Base-by-base conservation (phyloP, 257 asterid species). In the Avicennia marina region DNA sequence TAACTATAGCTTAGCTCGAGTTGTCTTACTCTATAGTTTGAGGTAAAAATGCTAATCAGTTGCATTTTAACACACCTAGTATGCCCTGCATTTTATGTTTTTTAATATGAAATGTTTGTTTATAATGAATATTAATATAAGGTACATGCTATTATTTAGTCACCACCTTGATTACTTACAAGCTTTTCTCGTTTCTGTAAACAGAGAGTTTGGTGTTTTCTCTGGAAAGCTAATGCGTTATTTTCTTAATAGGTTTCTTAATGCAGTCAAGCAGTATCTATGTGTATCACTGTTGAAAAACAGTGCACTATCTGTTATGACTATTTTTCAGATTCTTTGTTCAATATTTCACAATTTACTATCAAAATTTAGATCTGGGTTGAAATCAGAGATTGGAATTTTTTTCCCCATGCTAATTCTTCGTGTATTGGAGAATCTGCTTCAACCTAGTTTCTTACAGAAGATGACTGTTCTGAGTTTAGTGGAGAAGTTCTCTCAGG, bases 391-490 rank as follows among this genome's bases (percentile, higher is more conserved):
- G 77, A 85, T 91, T 58, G 98, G 98, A 54, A 82, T 91, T 49
- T 91, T 91, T 73, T 91, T 85, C 17, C 98, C 98, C 12, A 91
- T 91, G 96, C 79, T 91, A 66, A 75, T 91, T 72, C 95, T 91
- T 42, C 98, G 97, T 48, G 98, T 91, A 54, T 83, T 91, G 64
- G 98, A 91, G 86, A 91, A 91, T 75, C 94, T 91, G 63, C 94
- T 88, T 53, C 97, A 88, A 72, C 98, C 98, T 63, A 91, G 96
- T 84, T 91, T 88, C 74, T 64, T 91, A 67, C 98, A 91, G 74
- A 91, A 91, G 95, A 88, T 91, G 96, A 81, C 96, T 29, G 77
- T 88, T 78, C 70, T 91, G 75, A 78, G 80, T 74, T 64, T 91
- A 73, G 74, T 91, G 76, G 96, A 88, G 72, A 83, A 75, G 72